These are phyloP conservation scores for Beauveria scarabaeidicola DNA, from an alignment of 2,329 filamentous ascomycete species.

Conservation along the genomic window DNA sequence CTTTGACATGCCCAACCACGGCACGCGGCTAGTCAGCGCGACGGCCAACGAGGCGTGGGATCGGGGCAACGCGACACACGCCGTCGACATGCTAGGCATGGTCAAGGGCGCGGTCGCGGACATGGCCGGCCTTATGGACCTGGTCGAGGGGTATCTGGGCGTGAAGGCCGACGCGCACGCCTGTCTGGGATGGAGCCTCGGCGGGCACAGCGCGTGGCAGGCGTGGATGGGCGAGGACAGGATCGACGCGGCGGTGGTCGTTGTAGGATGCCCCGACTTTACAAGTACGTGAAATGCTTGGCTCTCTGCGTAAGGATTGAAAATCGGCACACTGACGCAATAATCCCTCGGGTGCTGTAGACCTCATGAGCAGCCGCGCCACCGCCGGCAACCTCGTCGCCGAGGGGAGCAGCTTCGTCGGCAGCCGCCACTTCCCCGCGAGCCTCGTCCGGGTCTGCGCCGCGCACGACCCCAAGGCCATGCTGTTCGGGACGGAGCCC, in stretches of 20 bases:
- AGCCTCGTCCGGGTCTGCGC: conserved; percentile 56
- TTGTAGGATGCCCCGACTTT: conserved; percentile 89
- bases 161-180: conserved; percentile 54
- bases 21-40: conserved; percentile 57
- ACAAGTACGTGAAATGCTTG: conserved; percentile 41
- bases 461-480: conserved; percentile 64
- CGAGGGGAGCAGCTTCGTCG: conserved; percentile 58
- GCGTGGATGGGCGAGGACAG: conserved; percentile 68
- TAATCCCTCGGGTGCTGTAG: conserved; percentile 20
- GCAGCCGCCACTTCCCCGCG: conserved; percentile 67
- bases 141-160: conserved; percentile 62
- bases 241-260: conserved; percentile 66
- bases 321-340: too few species aligned
- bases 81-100: conserved; percentile 82
- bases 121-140: conserved; percentile 64
- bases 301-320: too few species aligned
- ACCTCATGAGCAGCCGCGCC: conserved; percentile 71
- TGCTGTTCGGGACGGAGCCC: conserved; percentile 52
- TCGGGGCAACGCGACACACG: conserved; percentile 70
- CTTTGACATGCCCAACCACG: conserved; percentile 93
- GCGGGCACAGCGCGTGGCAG: conserved; percentile 84
- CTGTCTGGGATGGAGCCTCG: conserved; percentile 74
- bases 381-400: conserved; percentile 49
- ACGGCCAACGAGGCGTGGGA: conserved; percentile 71
- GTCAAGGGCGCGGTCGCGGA: conserved; percentile 69